These are phyloP conservation scores for Flaveria robusta DNA, from an alignment of 129 eudicot genomes.

Conservation along the genomic window DNA sequence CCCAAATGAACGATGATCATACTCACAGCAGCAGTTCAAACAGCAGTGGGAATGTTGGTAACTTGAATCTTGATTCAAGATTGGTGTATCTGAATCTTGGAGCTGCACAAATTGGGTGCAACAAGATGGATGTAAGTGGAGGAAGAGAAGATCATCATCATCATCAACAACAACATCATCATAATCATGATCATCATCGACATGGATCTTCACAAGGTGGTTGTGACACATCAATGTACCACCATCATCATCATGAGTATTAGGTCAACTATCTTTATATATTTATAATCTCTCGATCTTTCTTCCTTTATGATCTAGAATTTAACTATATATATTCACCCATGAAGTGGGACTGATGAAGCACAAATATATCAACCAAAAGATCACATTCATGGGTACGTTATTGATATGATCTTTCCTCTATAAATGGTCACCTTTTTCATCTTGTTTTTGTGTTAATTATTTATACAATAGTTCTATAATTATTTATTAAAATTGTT, in stretches of 20 bases:
- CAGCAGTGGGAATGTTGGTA: slow-evolving; percentile 51
- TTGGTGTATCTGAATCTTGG: slow-evolving; percentile 86
- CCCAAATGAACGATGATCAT: slow-evolving; percentile 50
- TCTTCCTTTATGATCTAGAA: slow-evolving; percentile 33
- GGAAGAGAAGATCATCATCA: slow-evolving; percentile 38
- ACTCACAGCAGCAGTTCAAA: slow-evolving; percentile 47
- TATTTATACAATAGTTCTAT: background rate
- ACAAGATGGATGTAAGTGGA: slow-evolving; percentile 39
- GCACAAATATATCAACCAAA: slow-evolving; percentile 33
- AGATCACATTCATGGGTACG: slow-evolving; percentile 35
- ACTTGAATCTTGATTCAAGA: slow-evolving; percentile 67
- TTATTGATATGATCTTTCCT: slow-evolving; percentile 37
- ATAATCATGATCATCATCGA: slow-evolving; percentile 45
- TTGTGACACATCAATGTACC: slow-evolving; percentile 68
- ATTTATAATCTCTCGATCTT: slow-evolving; percentile 17
- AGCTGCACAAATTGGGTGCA: slow-evolving; percentile 60
- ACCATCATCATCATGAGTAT: slow-evolving; percentile 76
- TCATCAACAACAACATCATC: slow-evolving; percentile 28
- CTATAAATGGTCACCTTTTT: slow-evolving; percentile 35
- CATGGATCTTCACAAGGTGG: slow-evolving; percentile 57
- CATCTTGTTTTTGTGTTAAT: slow-evolving; percentile 4
- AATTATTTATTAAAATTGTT: background rate
- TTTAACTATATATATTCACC: slow-evolving; percentile 32
- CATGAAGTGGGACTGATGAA: slow-evolving; percentile 40
- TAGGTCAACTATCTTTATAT: slow-evolving; percentile 42